These are phyloP conservation scores for Teratosphaeria gauchensis DNA, from an alignment of 2,329 filamentous ascomycete genomes.

Conservation along the genomic window DNA sequence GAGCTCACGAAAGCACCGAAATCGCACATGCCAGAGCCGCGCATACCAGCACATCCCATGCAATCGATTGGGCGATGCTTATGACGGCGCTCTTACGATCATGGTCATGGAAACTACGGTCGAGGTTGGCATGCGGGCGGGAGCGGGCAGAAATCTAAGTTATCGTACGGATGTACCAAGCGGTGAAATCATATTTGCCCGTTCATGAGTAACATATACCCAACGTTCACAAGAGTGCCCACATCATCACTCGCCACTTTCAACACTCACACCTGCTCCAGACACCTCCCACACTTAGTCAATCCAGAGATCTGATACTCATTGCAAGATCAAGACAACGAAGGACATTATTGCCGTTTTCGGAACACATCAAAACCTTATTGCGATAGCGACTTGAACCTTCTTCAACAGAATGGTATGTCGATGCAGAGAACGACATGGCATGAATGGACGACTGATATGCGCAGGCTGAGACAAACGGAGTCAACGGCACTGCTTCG, in stretches of 20 bases:
- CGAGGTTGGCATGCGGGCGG: background rate
- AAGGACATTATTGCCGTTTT: background rate
- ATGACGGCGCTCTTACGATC: background rate
- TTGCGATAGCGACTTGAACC: background rate
- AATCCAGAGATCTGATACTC: background rate
- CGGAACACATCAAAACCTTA: background rate
- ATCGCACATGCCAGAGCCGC: background rate
- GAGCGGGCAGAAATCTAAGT: background rate
- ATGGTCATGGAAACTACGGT: background rate
- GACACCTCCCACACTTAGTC: background rate
- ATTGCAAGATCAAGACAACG: background rate
- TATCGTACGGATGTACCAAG: background rate
- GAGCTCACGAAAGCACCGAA: background rate
- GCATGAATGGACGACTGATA: constrained; percentile 3
- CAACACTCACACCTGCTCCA: background rate
- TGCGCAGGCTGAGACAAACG: constrained; percentile 7
- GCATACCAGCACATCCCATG: background rate
- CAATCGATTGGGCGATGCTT: background rate
- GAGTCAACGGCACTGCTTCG: constrained; percentile 6
- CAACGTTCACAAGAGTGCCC: background rate
- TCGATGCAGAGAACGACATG: background rate
- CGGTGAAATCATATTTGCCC: background rate
- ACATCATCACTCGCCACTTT: background rate
- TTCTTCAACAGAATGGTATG: constrained; percentile 7
- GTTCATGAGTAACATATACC: background rate